Evolutionary conservation across 495 filamentous ascomycete genomes (phyloP), one percentile per base, ranked within the genome.

Genomic region (Lasiosphaeria miniovina): DNA sequence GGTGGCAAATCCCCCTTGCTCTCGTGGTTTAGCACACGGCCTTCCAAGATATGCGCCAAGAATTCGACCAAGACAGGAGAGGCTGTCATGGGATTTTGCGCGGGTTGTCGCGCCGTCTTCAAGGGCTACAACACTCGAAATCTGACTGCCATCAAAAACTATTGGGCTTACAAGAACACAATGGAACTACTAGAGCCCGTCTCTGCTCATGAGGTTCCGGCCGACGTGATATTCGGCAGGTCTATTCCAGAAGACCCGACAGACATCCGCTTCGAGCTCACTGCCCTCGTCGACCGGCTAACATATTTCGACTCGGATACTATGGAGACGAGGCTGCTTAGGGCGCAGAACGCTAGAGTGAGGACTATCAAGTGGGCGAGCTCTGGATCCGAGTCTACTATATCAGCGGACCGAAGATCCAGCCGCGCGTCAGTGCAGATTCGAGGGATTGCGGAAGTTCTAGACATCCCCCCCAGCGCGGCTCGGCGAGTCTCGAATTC

Each of bases 111-210:
- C 36, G 6, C n/a, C 12, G 48, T 41, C 49, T 64, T 57, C 56
- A 4, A n/a, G 35, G 36, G n/a, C 9, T 46, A 38, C 6, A 57
- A 54, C 11, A 58, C 35, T 4, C 24, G 33, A 14, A 24, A 41
- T 6, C 15, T 52, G 35, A 38, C 6, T 35, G 43, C 24, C 6
- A 38, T 68, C 32, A 32, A 61, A 3, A 62, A 53, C 46, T 68
- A 65, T 32, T 68, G 62, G 62, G 56, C 49, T 6, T 65, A 51
- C 55, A 66, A 66, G 49, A 61, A 49, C 50, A 6, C 5, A 1
- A 15, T 8, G 7, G 34, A 48, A 11, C 56, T 48, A 4, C 8
- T 43, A 0, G 38, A 33, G 11, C 31, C 57, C 49, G 57, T 68
- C n/a, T 11, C 41, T 33, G 36, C 59, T 17, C 14, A 34, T 31